Base-by-base conservation (phyloP, 1,284 basidiomycete genomes). In the Mycosarcoma mackinlayi region DNA sequence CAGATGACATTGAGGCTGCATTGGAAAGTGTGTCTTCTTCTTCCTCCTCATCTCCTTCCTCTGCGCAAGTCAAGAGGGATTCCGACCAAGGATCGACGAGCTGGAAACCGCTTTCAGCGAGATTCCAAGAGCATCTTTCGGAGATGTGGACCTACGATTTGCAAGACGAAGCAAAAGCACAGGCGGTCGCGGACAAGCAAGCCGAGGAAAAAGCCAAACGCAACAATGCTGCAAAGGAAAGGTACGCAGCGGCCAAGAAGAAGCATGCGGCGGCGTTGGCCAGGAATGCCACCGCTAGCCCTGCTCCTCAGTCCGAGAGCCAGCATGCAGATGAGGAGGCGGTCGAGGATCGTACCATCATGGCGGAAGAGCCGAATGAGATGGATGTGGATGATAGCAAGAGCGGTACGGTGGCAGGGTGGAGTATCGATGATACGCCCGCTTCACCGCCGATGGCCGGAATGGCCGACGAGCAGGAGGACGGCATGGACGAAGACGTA, bases 91-190 rank as follows among this genome's bases (percentile, higher is more conserved):
- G n/a, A 14, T 37, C 10, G 13, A 38, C 31, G 28, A 37, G 24
- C 18, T 77, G 73, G 76, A 63, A 62, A 35, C 63, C 73, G 1
- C 39, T 78, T 1, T 42, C 27, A 23, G 75, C 52, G n/a, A 45
- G 74, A 2, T 77, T 72, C 46, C 67, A 61, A 9, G 64, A 77
- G 37, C 77, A 69, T 35, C 35, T 71, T 1, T 41, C 45, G 14
- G 78, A 78, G 37, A 65, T 75, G 62, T 72, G 73, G 69, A 11
- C 18, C 28, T 54, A 65, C 38, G 78, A 79, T 31, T 35, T 77
- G 28, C 47, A 35, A 24, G 78, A 79, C 42, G 78, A 79, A 52
- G 70, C 38, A 1, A 56, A 40, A 35, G 62, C 62, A 8, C 57
- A 61, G n/a, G 50, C 45, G 3, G 13, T 48, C 1, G 62, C 57